These are phyloP conservation scores for Echinochloa phyllopogon DNA, from an alignment of 176 grass and related monocot species.

Conservation along the genomic window DNA sequence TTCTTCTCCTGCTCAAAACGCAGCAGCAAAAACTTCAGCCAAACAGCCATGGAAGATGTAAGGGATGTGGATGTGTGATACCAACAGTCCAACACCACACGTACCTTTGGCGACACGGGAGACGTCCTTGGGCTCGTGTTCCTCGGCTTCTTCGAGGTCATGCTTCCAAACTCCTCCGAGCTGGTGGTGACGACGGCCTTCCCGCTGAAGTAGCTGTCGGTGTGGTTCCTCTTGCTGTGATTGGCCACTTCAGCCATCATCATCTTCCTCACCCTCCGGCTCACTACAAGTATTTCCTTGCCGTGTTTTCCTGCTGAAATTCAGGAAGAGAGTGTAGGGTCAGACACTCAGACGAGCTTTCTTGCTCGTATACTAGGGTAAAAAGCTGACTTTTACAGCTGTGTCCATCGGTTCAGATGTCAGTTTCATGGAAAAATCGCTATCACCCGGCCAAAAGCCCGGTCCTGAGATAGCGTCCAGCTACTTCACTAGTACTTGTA, in stretches of 20 bases:
- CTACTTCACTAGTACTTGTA: background rate
- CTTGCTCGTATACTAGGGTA: conserved; percentile 25
- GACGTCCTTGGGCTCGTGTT: conserved; percentile 39
- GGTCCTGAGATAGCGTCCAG: conserved; percentile 27
- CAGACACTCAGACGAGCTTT: conserved; percentile 2
- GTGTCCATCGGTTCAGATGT: conserved; percentile 46
- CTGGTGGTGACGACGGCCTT: conserved; percentile 34
- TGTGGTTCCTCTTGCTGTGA: conserved; percentile 66
- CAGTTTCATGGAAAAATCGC: conserved; percentile 46
- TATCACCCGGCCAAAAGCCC: conserved; percentile 18
- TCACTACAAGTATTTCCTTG: background rate
- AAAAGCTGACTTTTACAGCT: conserved; percentile 52
- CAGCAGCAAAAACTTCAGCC: conserved; percentile 7
- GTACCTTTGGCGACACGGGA: conserved; percentile 59
- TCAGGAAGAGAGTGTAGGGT: conserved; percentile 3
- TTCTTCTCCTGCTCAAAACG: conserved; percentile 83
- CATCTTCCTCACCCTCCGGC: conserved; percentile 58
- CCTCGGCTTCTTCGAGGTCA: conserved; percentile 74
- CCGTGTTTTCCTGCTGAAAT: conserved; percentile 45
- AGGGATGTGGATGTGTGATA: background rate
- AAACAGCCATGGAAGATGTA: background rate
- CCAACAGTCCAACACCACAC: background rate
- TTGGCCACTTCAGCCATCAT: conserved; percentile 76
- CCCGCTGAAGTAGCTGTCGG: conserved; percentile 56
- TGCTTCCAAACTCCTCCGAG: conserved; percentile 47